Evolutionary conservation across 192 early-diverging fungal species (phyloP), one percentile per base, ranked within the genome.

Genomic region (Funneliformis geosporum): DNA sequence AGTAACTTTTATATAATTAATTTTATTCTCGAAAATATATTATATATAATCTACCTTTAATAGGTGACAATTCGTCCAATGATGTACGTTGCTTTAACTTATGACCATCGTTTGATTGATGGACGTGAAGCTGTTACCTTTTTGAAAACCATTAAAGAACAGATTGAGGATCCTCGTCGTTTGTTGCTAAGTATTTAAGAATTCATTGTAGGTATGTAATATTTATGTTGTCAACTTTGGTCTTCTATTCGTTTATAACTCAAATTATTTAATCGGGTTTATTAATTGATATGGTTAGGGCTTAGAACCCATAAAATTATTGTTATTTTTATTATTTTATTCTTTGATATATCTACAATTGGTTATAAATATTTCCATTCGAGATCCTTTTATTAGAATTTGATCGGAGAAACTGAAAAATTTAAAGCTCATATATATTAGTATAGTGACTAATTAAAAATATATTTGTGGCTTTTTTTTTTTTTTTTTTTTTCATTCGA

Each of bases 81-180:
- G 93, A 99, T 99, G 98, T 98, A 98, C 85, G 85, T 99, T 82
- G 97, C 97, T 43, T 88, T 99, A 75, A 98, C 98, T 43, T 99
- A 99, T 81, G 98, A 99, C 83, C 98, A 99, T 90, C 94, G 98
- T 76, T 86, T 99, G 80, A 96, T 99, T 87, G 98, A 99, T 82
- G 98, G 96, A 60, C 95, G 98, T 87, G 98, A 99, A 89, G 98
- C 98, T 33, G 95, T 96, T 28, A 97, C 96, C 43, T 99, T 99
- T 94, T 88, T 99, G 65, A 95, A 98, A 81, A 97, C 95, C 85
- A 55, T 99, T 73, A 99, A 99, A 90, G 94, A 99, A 88, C 86
- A 89, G 78, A 91, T 99, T 72, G 98, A 99, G 89, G 98, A 99
- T 83, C 98, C 98, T 64, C 87, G 91, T 59, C 90, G 97, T 79